Evolutionary conservation across 495 filamentous ascomycete genomes (phyloP), one percentile per base, ranked within the genome.

Genomic region (Aspergillus sclerotiicarbonarius): DNA sequence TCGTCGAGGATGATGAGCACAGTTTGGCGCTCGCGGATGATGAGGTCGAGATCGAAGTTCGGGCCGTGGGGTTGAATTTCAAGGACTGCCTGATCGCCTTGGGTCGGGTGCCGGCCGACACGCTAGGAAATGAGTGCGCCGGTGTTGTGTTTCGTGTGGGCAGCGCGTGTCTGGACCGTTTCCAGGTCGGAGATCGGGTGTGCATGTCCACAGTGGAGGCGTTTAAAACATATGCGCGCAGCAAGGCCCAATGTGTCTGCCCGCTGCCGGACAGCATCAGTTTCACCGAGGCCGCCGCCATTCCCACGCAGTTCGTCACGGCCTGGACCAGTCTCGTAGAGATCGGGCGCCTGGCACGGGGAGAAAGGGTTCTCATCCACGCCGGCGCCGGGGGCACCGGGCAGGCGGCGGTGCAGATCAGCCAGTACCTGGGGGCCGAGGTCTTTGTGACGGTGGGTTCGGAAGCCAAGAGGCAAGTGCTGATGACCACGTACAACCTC

Each of bases 81-180:
- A 4, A n/a, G 6, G 50, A 58, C 35, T 13, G 18, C n/a, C 33
- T 12, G 9, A 20, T 52, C 6, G 52, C 31, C 9, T 21, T 39
- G 43, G 59, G 62, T 19, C 48, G 65, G 2, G 35, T 70, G n/a
- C 51, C 56, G 1, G 56, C 51, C 4, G 55, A 57, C 8, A 52
- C 47, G 1, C 9, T 72, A 6, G 67, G 63, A 13, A 32, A 54
- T 9, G 74, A 73, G 25, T 73, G 64, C 39, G 61, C 71, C 1
- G 75, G 74, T n/a, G 44, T 72, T 10, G 70, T 78, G 4, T 67
- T 58, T 0, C 58, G 67, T 21, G 66, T 70, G 8, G 75, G 75
- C 6, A 30, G 41, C 6, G 53, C 56, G 13, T 60, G 60, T 10
- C 25, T 3, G 25, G 25, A 25, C 25, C 25, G 25, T 5, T 35